Evolutionary conservation across 1,139 yeast genomes (phyloP).

Genomic region (Casaregolazyma lundiana): DNA sequence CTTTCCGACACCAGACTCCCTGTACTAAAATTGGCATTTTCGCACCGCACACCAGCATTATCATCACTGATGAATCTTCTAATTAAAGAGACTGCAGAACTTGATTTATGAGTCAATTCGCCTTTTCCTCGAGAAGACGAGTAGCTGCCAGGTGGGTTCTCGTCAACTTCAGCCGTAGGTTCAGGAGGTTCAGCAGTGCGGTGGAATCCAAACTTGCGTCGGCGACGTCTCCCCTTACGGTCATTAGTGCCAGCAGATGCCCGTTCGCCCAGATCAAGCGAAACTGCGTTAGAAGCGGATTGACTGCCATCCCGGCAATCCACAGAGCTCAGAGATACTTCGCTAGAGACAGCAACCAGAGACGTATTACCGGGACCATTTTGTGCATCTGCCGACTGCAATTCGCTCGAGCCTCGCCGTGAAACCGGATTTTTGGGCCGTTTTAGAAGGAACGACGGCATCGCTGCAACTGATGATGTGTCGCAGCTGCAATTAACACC

Average conservation of each 20-base stretch:
- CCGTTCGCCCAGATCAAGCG: neutral
- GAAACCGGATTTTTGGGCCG: neutral
- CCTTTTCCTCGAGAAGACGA: neutral
- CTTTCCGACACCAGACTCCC: neutral
- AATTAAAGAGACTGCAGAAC: conserved; percentile 11
- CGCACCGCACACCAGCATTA: neutral
- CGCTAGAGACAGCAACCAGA: neutral
- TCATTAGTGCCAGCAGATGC: neutral
- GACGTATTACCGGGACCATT: neutral
- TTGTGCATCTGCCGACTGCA: too few species aligned
- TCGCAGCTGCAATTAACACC: too few species aligned
- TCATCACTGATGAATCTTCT: conserved; percentile 1
- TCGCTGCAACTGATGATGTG: neutral
- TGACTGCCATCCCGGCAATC: neutral
- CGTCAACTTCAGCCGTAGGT: neutral
- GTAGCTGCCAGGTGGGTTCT: neutral
- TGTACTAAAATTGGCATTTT: neutral
- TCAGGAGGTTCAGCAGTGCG: neutral
- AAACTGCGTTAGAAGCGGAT: too few species aligned
- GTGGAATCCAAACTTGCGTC: neutral
- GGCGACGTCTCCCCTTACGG: neutral
- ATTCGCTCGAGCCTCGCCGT: too few species aligned
- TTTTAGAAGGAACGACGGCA: conserved; percentile 3
- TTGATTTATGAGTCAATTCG: neutral
- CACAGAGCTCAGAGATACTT: neutral